phyloP scores from a whole-genome alignment of 768 basidiomycete species.

The Boletus reticulatus region DNA sequence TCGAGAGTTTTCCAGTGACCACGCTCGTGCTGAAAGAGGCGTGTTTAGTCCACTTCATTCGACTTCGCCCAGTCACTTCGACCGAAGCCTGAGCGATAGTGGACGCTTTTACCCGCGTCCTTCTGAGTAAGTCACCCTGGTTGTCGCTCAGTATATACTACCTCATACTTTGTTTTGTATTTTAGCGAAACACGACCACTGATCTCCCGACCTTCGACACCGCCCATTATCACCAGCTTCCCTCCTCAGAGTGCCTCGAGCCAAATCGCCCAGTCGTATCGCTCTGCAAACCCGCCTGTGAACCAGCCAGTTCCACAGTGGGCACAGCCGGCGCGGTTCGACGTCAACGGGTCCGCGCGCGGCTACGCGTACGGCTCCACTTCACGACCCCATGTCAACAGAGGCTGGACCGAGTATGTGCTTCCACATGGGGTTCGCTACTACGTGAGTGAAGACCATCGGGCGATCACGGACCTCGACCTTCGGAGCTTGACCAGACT shows the following conservation, averaged over 20 bases:
- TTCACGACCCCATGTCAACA: constrained; percentile 21
- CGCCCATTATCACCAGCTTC: constrained; percentile 26
- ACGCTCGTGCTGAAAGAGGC: not conserved
- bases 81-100: constrained; percentile 15
- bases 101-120: constrained; percentile 8
- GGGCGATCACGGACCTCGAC: constrained; percentile 70
- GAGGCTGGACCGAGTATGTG: constrained; percentile 74
- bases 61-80: constrained; percentile 16
- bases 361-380: constrained; percentile 28
- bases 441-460: constrained; percentile 61
- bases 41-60: constrained; percentile 15
- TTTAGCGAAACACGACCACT: constrained; percentile 55
- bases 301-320: constrained; percentile 30
- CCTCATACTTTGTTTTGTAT: not conserved
- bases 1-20: not conserved
- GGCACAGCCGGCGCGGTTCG: constrained; percentile 23
- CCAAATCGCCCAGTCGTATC: constrained; percentile 26
- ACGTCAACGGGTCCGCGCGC: constrained; percentile 32
- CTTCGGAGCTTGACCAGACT: constrained; percentile 53
- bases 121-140: constrained; percentile 25
- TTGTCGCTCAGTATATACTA: no score
- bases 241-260: constrained; percentile 17
- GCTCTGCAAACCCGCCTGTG: constrained; percentile 14
- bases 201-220: constrained; percentile 37
- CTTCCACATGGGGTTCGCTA: constrained; percentile 75